Conservation (phyloP, 129 eudicot genomes). For the Artemisia annua region DNA sequence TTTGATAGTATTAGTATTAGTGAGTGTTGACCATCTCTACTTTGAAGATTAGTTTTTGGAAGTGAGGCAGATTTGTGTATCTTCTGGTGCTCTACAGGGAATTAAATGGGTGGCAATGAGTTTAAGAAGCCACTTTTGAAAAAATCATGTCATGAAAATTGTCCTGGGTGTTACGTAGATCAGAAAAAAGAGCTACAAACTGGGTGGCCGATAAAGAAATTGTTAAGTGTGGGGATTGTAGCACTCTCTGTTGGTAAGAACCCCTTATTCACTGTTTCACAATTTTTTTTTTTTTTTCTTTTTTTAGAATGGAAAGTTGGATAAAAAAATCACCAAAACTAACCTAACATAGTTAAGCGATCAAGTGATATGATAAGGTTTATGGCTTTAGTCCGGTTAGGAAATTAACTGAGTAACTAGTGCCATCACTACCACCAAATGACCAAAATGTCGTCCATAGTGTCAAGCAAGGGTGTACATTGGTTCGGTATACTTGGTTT, state of each 20-base stretch:
- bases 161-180: slow-evolving; percentile 80
- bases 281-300: background rate
- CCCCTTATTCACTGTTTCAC: background rate
- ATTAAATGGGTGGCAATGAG: slow-evolving; percentile 30
- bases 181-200: slow-evolving; percentile 36
- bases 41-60: no score
- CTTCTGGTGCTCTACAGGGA: background rate
- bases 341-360: no score
- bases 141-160: slow-evolving; percentile 43
- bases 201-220: slow-evolving; percentile 63
- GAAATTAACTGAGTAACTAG: background rate
- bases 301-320: background rate
- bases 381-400: background rate
- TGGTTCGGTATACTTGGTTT: background rate
- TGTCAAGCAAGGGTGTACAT: background rate
- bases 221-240: slow-evolving; percentile 57
- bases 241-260: slow-evolving; percentile 55
- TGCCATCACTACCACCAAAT: background rate
- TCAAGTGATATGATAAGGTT: background rate
- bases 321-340: no score
- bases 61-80: background rate
- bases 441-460: background rate
- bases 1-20: no score
- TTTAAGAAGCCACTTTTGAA: slow-evolving; percentile 41
- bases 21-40: no score